phyloP scores from a whole-genome alignment of 352 stramenopile species.

The Globisporangium radiosum region DNA sequence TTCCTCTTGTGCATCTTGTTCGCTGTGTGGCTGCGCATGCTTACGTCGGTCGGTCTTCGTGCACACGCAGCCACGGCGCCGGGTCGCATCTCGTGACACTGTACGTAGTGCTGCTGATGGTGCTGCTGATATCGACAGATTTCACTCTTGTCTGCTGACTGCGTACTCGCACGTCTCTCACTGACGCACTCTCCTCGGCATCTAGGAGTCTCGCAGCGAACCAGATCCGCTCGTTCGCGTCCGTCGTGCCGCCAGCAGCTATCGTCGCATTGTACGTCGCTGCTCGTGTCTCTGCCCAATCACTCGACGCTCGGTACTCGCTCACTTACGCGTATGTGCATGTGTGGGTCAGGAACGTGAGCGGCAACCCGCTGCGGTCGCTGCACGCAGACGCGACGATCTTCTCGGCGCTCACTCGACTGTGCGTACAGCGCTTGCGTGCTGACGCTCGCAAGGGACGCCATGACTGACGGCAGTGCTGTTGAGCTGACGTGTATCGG shows the following conservation, averaged over 20 bases:
- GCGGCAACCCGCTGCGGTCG: neutral
- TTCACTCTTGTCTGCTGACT: neutral
- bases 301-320: no score
- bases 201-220: constrained; percentile 9
- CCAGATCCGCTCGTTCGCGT: constrained; percentile 8
- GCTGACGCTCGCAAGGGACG: no score
- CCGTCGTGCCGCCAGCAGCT: neutral
- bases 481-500: neutral
- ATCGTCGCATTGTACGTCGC: constrained; percentile 6
- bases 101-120: neutral
- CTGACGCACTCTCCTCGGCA: neutral
- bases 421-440: constrained; percentile 3
- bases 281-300: no score
- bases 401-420: constrained; percentile 3
- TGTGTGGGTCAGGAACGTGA: constrained; percentile 5
- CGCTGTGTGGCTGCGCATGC: no score
- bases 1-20: no score
- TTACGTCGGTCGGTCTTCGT: no score
- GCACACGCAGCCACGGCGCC: neutral
- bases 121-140: neutral
- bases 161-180: neutral
- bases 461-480: neutral
- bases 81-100: neutral
- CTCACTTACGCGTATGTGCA: no score
- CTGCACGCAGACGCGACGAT: neutral